Evolutionary conservation across 345 rosid species (phyloP).

Genomic region (Eucalyptus regnans): DNA sequence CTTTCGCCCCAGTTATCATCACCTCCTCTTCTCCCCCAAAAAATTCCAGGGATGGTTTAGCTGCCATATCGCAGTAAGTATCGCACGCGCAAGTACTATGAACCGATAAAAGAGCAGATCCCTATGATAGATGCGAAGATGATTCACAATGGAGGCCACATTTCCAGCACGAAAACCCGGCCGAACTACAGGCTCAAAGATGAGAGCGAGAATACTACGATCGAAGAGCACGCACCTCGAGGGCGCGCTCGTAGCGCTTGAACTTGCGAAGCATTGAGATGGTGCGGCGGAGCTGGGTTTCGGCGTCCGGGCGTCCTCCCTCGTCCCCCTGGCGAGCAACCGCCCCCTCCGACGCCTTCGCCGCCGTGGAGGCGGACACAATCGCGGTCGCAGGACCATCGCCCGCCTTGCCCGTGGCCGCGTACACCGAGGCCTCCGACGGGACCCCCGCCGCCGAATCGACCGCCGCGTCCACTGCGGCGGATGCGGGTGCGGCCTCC

Average conservation of each 20-base stretch:
- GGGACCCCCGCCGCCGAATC: slow-evolving; percentile 12
- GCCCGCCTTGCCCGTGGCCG: not conserved
- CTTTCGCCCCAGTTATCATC: not conserved
- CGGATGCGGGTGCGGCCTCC: not conserved
- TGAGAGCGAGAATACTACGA: not conserved
- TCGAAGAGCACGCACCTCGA: slow-evolving; percentile 32
- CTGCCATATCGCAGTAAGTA: not conserved
- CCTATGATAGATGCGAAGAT: not conserved
- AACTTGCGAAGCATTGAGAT: slow-evolving; percentile 84
- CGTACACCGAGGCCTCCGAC: not conserved
- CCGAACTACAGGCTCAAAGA: not conserved
- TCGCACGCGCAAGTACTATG: not conserved
- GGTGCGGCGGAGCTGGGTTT: slow-evolving; percentile 74
- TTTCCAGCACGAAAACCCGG: not conserved
- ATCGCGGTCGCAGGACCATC: not conserved
- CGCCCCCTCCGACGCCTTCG: slow-evolving; percentile 64
- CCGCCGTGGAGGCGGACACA: slow-evolving; percentile 9
- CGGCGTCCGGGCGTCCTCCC: slow-evolving; percentile 56
- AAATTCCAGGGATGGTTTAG: not conserved
- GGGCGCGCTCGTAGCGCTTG: slow-evolving; percentile 82
- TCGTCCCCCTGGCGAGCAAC: slow-evolving; percentile 61
- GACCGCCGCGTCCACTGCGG: not conserved
- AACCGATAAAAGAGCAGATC: not conserved
- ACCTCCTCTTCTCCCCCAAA: not conserved
- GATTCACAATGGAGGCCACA: not conserved